Percentiles rank a stretch among this genome's conserved stretches.
Conservation (phyloP, 371 early-diverging fungal species). For the Lichtheimia hyalospora region DNA sequence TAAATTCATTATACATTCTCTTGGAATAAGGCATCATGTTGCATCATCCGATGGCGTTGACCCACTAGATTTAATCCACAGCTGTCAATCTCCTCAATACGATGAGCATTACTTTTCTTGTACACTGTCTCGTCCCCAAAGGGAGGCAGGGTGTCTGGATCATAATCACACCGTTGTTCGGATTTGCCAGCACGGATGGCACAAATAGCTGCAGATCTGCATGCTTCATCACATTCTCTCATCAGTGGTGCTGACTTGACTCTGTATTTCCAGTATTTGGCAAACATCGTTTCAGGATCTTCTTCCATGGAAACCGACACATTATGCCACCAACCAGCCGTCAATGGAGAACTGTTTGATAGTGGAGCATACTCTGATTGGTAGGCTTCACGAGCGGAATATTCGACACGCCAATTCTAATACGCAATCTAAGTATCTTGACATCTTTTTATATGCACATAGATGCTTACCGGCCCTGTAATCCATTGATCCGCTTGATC, state of each 20-base stretch:
- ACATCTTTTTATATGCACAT: neutral
- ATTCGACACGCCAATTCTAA: slow-evolving; percentile 62
- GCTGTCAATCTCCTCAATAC: too few species aligned
- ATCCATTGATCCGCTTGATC: slow-evolving; percentile 42
- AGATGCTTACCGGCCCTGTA: slow-evolving; percentile 31
- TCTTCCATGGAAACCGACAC: slow-evolving; percentile 53
- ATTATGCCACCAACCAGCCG: slow-evolving; percentile 64
- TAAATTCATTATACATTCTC: too few species aligned
- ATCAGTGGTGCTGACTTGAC: slow-evolving; percentile 40
- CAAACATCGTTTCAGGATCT: slow-evolving; percentile 31
- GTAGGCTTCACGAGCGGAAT: slow-evolving; percentile 53
- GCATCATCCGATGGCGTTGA: too few species aligned
- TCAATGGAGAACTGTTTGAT: slow-evolving; percentile 32
- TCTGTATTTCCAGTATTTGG: slow-evolving; percentile 44
- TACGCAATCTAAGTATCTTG: neutral
- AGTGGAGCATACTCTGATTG: slow-evolving; percentile 28
- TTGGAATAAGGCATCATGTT: too few species aligned
- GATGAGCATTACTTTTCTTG: too few species aligned
- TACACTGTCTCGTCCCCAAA: too few species aligned
- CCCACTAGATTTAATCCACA: too few species aligned
- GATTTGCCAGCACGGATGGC: slow-evolving; percentile 57
- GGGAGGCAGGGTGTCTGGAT: slow-evolving; percentile 19
- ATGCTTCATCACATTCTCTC: slow-evolving; percentile 37
- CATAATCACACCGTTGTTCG: slow-evolving; percentile 47
- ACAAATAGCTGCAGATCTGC: slow-evolving; percentile 46